Evolutionary conservation across 768 basidiomycete species (phyloP), one percentile per base, ranked within the genome.

Genomic region (Tricholoma hemisulphureum): DNA sequence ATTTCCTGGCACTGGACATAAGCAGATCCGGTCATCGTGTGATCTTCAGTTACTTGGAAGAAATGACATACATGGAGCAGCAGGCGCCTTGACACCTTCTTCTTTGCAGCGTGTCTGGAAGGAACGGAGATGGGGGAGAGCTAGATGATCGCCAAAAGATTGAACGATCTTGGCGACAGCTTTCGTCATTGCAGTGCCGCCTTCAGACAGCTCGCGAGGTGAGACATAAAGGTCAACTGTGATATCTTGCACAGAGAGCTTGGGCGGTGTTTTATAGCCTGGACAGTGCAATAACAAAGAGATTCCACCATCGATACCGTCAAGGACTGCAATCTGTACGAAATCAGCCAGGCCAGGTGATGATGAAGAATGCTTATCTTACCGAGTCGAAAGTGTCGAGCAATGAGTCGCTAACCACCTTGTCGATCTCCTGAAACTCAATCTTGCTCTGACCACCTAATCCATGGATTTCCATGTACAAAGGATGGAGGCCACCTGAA

Each of bases 111-210:
- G 52, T 34, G 18, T 11, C 21, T 39, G 26, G 26, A 63, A 63
- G 32, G 29, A 46, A 43, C 26, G 56, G 18, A 63, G 51, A 18
- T 60, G 56, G 6, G 62, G 56, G 16, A 63, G 28, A 31, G 52
- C 62, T 13, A 63, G 24, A 28, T 57, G 54, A 32, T 52, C 51
- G 13, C 51, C 62, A 52, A 63, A 63, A 2, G 55, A 21, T 41
- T 63, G 62, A 28, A 60, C 51, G n/a, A 63, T 35, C n/a, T 57
- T 8, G 2, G 59, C 58, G 14, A 60, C 34, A 13, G 24, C 18
- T 34, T 53, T 56, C 10, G 26, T 28, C 13, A 57, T 26, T 35
- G 23, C 28, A 9, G 49, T 41, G 8, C 43, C 54, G 34, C 45
- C 43, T 29, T 43, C 32, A 8, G 11, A 18, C 3, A 58, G 46